A percentile compares a stretch with the other conserved stretches of the same genome.
Conservation (phyloP, 2,329 filamentous ascomycete species). For the Bipolaris sorokiniana region DNA sequence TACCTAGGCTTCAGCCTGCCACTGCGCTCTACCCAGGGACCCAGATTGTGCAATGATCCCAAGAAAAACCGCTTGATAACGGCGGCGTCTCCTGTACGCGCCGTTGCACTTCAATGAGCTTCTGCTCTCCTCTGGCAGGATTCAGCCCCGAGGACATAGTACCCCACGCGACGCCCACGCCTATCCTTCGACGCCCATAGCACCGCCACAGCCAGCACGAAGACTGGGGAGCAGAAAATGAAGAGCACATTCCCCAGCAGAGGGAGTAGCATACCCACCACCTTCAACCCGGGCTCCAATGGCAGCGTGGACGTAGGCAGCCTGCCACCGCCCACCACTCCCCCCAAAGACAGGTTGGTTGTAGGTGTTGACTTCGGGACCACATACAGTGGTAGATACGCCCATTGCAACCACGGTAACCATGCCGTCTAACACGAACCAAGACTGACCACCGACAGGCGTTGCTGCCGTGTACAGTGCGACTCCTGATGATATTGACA, state of each 20-base stretch:
- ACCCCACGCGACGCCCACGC: slow-evolving; percentile 23
- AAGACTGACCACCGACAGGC: slow-evolving; percentile 47
- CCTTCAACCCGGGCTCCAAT: slow-evolving; percentile 40
- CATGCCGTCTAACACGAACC: neutral
- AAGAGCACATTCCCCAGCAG: slow-evolving; percentile 30
- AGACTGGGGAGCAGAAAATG: slow-evolving; percentile 22
- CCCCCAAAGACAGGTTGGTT: slow-evolving; percentile 66
- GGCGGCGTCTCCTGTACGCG: slow-evolving; percentile 20
- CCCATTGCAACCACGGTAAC: neutral
- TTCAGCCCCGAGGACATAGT: slow-evolving; percentile 20
- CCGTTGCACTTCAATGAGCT: slow-evolving; percentile 12
- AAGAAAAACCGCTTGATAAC: slow-evolving; percentile 42
- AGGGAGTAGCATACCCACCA: slow-evolving; percentile 41
- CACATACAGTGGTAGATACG: slow-evolving; percentile 71
- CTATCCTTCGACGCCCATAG: slow-evolving; percentile 2
- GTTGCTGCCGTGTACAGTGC: slow-evolving; percentile 77
- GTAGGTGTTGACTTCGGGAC: slow-evolving; percentile 84
- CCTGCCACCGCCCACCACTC: slow-evolving; percentile 20
- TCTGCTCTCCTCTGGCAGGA: slow-evolving; percentile 3
- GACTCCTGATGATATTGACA: slow-evolving; percentile 79
- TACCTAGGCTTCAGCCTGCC: slow-evolving; percentile 35
- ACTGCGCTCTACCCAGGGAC: slow-evolving; percentile 26
- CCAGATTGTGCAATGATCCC: slow-evolving; percentile 35
- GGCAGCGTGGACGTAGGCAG: slow-evolving; percentile 24
- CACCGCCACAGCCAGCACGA: slow-evolving; percentile 8